Evolutionary conservation across 352 stramenopile species (phyloP).

Genomic region (Phytophthora hibernalis): DNA sequence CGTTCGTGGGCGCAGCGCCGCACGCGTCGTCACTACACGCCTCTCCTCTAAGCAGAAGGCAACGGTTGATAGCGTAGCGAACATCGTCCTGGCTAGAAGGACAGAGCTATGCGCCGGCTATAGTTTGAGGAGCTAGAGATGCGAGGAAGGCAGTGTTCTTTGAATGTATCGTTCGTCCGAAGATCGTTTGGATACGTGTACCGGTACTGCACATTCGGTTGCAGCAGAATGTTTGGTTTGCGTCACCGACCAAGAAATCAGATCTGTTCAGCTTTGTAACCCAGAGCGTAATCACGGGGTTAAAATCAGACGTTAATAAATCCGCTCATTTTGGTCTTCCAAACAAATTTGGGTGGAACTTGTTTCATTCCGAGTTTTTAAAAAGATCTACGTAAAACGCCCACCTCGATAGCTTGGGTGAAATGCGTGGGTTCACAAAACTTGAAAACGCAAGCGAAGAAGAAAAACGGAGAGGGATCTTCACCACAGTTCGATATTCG

Average conservation of each 20-base stretch:
- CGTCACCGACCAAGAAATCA: constrained; percentile 25
- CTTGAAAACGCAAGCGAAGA: constrained; percentile 5
- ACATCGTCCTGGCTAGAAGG: not conserved
- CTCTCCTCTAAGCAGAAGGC: constrained; percentile 41
- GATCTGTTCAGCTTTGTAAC: constrained; percentile 1
- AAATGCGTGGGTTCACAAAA: constrained; percentile 18
- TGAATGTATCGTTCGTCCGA: not conserved
- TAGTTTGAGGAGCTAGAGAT: constrained; percentile 17
- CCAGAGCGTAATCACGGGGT: too few relatives aligned
- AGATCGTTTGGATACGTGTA: not conserved
- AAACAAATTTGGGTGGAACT: too few relatives aligned
- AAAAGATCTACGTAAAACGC: too few relatives aligned
- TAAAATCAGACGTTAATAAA: not conserved
- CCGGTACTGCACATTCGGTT: not conserved
- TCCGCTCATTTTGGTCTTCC: not conserved
- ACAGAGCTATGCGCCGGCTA: not conserved
- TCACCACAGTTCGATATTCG: constrained; percentile 9
- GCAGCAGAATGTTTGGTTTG: constrained; percentile 1
- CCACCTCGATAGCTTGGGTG: not conserved
- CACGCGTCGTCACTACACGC: constrained; percentile 62
- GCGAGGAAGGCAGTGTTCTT: not conserved
- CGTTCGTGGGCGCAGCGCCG: constrained; percentile 55
- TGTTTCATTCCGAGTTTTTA: too few relatives aligned
- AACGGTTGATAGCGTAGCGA: not conserved
- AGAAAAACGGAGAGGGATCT: constrained; percentile 1